A percentile compares a stretch with the other conserved stretches of the same genome.
phyloP scores from a whole-genome alignment of 257 asterid genomes.

The Paraleonurus japonicus region DNA sequence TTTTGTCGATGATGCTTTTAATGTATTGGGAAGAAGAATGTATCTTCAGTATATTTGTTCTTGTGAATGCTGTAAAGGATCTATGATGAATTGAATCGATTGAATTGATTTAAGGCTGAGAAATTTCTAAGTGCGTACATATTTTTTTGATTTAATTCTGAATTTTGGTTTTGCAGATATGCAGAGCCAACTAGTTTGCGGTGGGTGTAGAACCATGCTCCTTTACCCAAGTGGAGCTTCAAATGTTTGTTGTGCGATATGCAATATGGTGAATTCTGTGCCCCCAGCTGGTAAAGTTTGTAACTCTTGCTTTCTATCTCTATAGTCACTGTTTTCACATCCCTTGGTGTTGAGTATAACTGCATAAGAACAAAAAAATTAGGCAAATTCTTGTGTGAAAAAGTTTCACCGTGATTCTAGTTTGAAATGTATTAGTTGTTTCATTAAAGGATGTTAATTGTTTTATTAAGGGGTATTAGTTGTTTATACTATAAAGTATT shows the following conservation, averaged over 20 bases:
- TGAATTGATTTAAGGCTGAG: background rate
- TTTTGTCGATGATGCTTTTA: background rate
- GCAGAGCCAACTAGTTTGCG: slow-evolving; percentile 85
- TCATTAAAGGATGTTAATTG: too few species aligned
- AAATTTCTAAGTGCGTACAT: background rate
- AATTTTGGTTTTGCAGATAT: slow-evolving; percentile 42
- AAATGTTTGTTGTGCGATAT: slow-evolving; percentile 71
- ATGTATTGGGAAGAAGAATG: too few species aligned
- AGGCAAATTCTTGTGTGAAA: too few species aligned
- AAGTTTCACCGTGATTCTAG: too few species aligned
- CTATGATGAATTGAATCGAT: background rate
- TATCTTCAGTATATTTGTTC: too few species aligned
- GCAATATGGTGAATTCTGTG: slow-evolving; percentile 63
- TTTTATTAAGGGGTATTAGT: too few species aligned
- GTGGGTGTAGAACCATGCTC: slow-evolving; percentile 72
- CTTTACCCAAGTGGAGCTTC: slow-evolving; percentile 83
- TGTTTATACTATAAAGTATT: too few species aligned
- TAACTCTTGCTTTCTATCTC: background rate
- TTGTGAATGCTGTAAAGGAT: too few species aligned
- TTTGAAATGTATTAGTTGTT: too few species aligned
- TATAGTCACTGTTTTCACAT: background rate
- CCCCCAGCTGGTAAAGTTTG: slow-evolving; percentile 63
- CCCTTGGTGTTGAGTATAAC: too few species aligned
- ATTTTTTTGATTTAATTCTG: slow-evolving; percentile 2
- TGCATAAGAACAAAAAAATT: too few species aligned